Evolutionary conservation across 2,329 filamentous ascomycete genomes (phyloP), one percentile per base, ranked within the genome.

Genomic region (Grosmannia clavigera): DNA sequence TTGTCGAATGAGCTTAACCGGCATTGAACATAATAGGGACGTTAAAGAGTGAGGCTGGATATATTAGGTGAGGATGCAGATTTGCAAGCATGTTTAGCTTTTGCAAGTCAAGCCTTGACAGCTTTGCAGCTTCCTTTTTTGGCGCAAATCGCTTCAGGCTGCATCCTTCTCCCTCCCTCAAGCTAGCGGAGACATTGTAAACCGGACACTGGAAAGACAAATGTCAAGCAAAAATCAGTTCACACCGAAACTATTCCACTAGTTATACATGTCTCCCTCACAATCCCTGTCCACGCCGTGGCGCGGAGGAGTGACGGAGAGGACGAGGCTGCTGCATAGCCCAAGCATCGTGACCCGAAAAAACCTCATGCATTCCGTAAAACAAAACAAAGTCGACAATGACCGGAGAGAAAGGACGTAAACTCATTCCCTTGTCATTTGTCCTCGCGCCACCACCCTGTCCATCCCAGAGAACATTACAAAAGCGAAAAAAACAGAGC

Each of bases 311-410:
- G 31, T 7, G 38, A 40, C 38, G 12, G 12, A 35, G 57, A 52
- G 33, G 29, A 54, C 48, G 35, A 52, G 48, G 35, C 46, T 57
- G 40, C 40, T 31, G 43, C 33, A 46, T 55, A 60, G 59, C 62
- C 46, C 22, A 31, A 56, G 57, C 59, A 58, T 64, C 58, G 58
- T 60, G 60, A 64, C 57, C 62, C 59, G 57, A 62, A 62, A 50
- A 58, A 64, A 60, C 57, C 61, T 61, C 63, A 57, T 61, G 61
- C 60, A 63, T 27, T 43, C 61, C 61, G 40, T 60, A 68, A 64
- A 58, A 63, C 67, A 67, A 68, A 64, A 50, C 61, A 67, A 64
- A 55, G 10, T 58, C 48, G 59, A 61, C 63, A 62, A 53, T 53
- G 61, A 61, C 56, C 52, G 38, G 38, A 58, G 38, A 58, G 62